These are phyloP conservation scores for Lycium barbarum DNA, from an alignment of 257 asterid genomes.

Conservation along the genomic window DNA sequence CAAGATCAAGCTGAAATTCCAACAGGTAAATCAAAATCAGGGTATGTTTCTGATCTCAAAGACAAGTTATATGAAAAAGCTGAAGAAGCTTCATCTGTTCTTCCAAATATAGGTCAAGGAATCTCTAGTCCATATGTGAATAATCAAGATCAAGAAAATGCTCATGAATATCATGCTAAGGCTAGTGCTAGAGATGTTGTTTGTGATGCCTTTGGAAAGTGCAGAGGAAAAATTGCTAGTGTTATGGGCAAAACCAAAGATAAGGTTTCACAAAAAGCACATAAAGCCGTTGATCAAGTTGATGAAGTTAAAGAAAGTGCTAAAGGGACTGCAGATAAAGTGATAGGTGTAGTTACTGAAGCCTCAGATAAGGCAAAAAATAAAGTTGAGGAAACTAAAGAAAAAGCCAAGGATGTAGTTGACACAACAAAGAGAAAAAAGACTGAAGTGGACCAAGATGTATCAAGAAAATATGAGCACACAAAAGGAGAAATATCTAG, in stretches of 20 bases:
- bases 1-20: constrained; percentile 26
- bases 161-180: background rate
- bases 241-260: constrained; percentile 40
- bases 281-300: constrained; percentile 39
- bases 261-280: constrained; percentile 33
- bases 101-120: constrained; percentile 29
- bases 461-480: constrained; percentile 18
- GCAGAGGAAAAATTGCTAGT: constrained; percentile 38
- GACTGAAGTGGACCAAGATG: constrained; percentile 12
- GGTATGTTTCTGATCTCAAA: constrained; percentile 19
- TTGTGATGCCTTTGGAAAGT: constrained; percentile 47
- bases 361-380: background rate
- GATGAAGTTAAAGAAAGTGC: constrained; percentile 39
- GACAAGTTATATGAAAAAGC: constrained; percentile 36
- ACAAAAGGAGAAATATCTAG: constrained; percentile 32
- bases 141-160: background rate
- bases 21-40: background rate
- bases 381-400: constrained; percentile 30
- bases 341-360: background rate
- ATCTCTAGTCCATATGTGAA: background rate
- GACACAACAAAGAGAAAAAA: constrained; percentile 32
- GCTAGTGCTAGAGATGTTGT: constrained; percentile 34
- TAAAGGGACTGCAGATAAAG: constrained; percentile 19
- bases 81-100: constrained; percentile 25
- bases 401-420: background rate